Evolutionary conservation across 805 yeast species (phyloP).

Genomic region (Ogataea zsoltii): DNA sequence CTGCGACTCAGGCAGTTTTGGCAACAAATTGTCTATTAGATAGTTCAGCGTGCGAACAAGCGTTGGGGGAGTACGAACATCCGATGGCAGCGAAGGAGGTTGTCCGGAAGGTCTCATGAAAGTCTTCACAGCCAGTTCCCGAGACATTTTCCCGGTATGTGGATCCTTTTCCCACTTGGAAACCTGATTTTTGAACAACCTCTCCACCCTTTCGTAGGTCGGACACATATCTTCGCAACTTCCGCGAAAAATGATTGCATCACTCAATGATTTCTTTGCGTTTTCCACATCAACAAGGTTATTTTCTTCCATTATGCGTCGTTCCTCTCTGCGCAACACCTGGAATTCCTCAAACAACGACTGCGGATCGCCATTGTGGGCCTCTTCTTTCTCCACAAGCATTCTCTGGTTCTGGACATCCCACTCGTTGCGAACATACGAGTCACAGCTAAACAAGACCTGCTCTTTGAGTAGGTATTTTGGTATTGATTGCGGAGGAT

Average conservation of each 20-base stretch:
- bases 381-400: slow-evolving; percentile 53
- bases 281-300: slow-evolving; percentile 90
- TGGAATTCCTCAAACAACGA: slow-evolving; percentile 75
- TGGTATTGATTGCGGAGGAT: slow-evolving; percentile 26
- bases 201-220: slow-evolving; percentile 81
- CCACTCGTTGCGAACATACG: slow-evolving; percentile 54
- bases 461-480: slow-evolving; percentile 35
- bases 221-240: slow-evolving; percentile 96
- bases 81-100: slow-evolving; percentile 96
- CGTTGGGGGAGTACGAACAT: slow-evolving; percentile 89
- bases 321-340: slow-evolving; percentile 69
- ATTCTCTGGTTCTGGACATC: slow-evolving; percentile 69
- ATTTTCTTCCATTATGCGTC: slow-evolving; percentile 72
- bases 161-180: slow-evolving; percentile 74
- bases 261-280: slow-evolving; percentile 74
- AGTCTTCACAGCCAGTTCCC: slow-evolving; percentile 75
- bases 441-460: slow-evolving; percentile 36
- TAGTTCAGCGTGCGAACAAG: slow-evolving; percentile 68
- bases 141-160: slow-evolving; percentile 55
- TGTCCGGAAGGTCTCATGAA: slow-evolving; percentile 98
- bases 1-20: slow-evolving; percentile 78
- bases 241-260: slow-evolving; percentile 87
- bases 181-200: slow-evolving; percentile 86
- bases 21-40: slow-evolving; percentile 62
- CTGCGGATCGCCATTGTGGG: slow-evolving; percentile 54